Evolutionary conservation across 192 early-diverging fungal genomes (phyloP).

Genomic region (Irineochytrium annulatum): DNA sequence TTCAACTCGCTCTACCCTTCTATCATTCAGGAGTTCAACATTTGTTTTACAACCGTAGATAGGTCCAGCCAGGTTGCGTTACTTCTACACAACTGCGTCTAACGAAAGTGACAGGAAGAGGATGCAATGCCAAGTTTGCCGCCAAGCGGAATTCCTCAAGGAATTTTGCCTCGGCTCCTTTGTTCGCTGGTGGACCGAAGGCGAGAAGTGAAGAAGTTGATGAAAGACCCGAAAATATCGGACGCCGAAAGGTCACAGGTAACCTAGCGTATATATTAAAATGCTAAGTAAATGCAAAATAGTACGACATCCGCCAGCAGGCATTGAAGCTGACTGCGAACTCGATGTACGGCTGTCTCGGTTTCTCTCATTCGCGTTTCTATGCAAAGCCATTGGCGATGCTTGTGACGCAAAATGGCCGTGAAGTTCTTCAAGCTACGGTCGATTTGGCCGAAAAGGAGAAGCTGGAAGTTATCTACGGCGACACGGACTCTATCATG

Average conservation of each 20-base stretch:
- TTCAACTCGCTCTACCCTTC: conserved; percentile 99
- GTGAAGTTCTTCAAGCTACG: conserved; percentile 93
- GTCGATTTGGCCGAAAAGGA: conserved; percentile 76
- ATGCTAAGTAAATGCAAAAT: conserved; percentile 22
- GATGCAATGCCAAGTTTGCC: conserved; percentile 78
- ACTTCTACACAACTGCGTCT: conserved; percentile 1
- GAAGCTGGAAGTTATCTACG: conserved; percentile 94
- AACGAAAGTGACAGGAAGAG: conserved; percentile 27
- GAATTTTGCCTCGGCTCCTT: conserved; percentile 84
- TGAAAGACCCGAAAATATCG: conserved; percentile 69
- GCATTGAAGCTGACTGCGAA: conserved; percentile 98
- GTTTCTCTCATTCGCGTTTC: conserved; percentile 87
- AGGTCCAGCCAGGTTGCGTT: conserved; percentile 27
- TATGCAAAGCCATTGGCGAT: conserved; percentile 96
- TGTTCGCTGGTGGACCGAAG: conserved; percentile 86
- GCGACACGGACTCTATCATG: conserved; percentile 99
- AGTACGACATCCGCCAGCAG: conserved; percentile 89
- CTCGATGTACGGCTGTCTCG: conserved; percentile 98
- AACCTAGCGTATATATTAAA: conserved; percentile 6
- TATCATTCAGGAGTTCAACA: conserved; percentile 99
- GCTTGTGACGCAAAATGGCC: conserved; percentile 91
- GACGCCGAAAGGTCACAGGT: conserved; percentile 50
- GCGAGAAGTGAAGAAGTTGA: conserved; percentile 79
- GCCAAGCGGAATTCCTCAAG: conserved; percentile 55
- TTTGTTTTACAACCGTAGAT: conserved; percentile 96